Evolutionary conservation across 139 green algal genomes (phyloP), one percentile per base, ranked within the genome.

Genomic region (Picochlorum costavermella): DNA sequence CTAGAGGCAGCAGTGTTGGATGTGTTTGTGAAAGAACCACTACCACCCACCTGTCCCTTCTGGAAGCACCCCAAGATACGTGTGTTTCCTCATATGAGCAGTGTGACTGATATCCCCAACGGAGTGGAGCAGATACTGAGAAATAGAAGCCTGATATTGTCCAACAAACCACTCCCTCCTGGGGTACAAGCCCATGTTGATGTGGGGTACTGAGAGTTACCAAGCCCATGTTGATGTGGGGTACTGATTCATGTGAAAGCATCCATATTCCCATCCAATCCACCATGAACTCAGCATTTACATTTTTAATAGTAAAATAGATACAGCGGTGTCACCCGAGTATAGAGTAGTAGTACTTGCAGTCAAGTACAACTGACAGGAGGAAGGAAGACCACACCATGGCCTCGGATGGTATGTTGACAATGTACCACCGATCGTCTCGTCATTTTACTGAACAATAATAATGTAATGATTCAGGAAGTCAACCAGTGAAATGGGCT

Each of bases 11-110:
- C 79, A 6, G 37, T 84, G 36, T 55, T 86, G 44, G 80, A 86
- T 65, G 80, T 86, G 23, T 81, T 81, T 60, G 31, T 63, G 6
- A 25, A 50, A 16, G 80, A 88, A 74, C 82, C 82, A 12, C 71
- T 88, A 48, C 77, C 82, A 5, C 1, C n/a, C 6, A 57, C 50
- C 2, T 84, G 72, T 6, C 66, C 20, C 16, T 68, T 88, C 44
- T 88, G 82, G 82, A 29, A 10, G 4, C 77, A 87, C 61, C 74
- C 74, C 1, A 50, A 48, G 23, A 67, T 88, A 3, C 56, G 77
- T 13, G 72, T 88, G 33, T 85, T 81, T 17, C 80, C 82, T n/a
- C 82, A 88, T 56, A 73, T 84, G 25, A 76, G 72, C 17, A 71
- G 63, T 62, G 78, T 82, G 53, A 87, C 81, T 31, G 69, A 84